Base-by-base conservation (phyloP, 2,329 filamentous ascomycete genomes). In the Ophiostoma australiae region DNA sequence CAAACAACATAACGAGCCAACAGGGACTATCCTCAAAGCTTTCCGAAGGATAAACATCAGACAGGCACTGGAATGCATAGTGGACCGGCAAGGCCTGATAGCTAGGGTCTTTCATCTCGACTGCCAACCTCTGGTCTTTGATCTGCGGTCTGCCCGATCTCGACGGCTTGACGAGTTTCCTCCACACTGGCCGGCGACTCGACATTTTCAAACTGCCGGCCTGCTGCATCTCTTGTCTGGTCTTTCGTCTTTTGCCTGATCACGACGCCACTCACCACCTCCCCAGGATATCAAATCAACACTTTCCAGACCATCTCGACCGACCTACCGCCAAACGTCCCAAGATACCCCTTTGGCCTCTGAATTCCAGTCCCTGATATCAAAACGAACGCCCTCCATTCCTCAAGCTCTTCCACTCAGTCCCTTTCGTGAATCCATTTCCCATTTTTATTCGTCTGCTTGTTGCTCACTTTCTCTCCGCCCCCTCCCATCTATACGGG, bases 61-160 rank as follows among this genome's bases (percentile, higher is more conserved):
- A 7, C 44, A 48, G 44, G 52, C 52, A 58, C 52, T 58, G 52
- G 52, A 58, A 58, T 58, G 52, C 23, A 58, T 15, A n/a, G 52
- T 27, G 52, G n/a, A 58, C 52, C 4, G 52, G 23, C n/a, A 58
- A 58, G 52, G 10, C n/a, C n/a, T 58, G n/a, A 58, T 27, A 58
- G 52, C 52, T n/a, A 58, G 52, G 52, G 52, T 58, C 44, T 48
- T 48, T n/a, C 2, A 48, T 48, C 44, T n/a, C 20, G 44, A 48
- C 44, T n/a, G 17, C 44, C 44, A 48, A n/a, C 8, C 44, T 48
- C 17, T 48, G 17, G 44, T 17, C 17, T 48, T 48, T 48, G 6
- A 48, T 17, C 44, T n/a, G 13, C 44, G 44, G 44, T 48, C 44
- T 11, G 15, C 39, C 39, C 39, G 39, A n/a, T 48, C 17, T 48